Conservation (phyloP, 2,329 filamentous ascomycete species). For the Botryotinia calthae region DNA sequence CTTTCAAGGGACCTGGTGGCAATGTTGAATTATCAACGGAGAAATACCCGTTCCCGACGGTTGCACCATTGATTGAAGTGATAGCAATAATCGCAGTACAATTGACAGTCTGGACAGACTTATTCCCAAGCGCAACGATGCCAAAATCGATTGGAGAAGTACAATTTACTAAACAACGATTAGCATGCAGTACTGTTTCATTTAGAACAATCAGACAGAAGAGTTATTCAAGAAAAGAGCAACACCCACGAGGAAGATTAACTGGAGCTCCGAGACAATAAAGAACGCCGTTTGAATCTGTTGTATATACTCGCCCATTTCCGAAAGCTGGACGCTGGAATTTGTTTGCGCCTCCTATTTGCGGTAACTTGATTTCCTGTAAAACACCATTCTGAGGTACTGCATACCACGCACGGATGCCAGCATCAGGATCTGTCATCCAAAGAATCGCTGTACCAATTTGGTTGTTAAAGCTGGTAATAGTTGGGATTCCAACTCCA, state of each 20-base stretch:
- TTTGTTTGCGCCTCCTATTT: constrained; percentile 40
- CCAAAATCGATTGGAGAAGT: constrained; percentile 41
- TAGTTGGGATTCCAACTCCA: constrained; percentile 40
- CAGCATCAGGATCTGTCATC: constrained; percentile 41
- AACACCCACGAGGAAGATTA: constrained; percentile 33
- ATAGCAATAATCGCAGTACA: constrained; percentile 40
- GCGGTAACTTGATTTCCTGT: constrained; percentile 38
- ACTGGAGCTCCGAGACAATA: constrained; percentile 40
- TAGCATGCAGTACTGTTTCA: background rate
- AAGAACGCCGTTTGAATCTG: constrained; percentile 33
- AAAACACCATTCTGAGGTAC: constrained; percentile 41
- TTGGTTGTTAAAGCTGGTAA: constrained; percentile 40
- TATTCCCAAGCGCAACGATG: constrained; percentile 35
- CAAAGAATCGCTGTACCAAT: constrained; percentile 41
- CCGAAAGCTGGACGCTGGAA: constrained; percentile 44
- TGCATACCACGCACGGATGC: constrained; percentile 42
- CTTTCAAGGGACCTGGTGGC: constrained; percentile 36
- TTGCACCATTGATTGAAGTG: constrained; percentile 37
- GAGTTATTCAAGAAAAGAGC: background rate
- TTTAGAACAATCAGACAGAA: background rate
- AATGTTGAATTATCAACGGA: constrained; percentile 37
- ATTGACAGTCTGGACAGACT: constrained; percentile 30
- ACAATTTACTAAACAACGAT: constrained; percentile 35
- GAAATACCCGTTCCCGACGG: constrained; percentile 37
- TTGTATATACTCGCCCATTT: constrained; percentile 38